phyloP scores from a whole-genome alignment of 495 filamentous ascomycete genomes.

The Talaromyces ruber region DNA sequence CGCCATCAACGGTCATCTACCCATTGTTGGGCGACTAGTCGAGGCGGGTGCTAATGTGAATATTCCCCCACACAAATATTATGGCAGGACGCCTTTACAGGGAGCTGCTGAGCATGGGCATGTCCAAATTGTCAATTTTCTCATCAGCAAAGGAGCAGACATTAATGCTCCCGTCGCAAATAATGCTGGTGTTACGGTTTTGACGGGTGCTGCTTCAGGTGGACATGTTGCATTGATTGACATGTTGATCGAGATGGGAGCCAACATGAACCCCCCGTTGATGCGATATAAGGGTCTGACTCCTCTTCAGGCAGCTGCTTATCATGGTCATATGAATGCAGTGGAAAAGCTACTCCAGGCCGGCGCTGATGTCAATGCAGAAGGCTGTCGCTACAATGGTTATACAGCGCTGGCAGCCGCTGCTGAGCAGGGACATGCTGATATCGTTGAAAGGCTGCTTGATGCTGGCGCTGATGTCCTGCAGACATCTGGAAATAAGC shows the following conservation, averaged over 20 bases:
- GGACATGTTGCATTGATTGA: conserved; percentile 25
- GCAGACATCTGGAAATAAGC: conserved; percentile 1
- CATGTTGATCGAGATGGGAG: conserved; percentile 30
- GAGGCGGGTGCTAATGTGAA: conserved; percentile 8
- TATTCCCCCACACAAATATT: not conserved
- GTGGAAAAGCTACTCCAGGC: conserved; percentile 3
- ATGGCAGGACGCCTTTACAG: conserved; percentile 5
- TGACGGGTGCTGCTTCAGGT: conserved; percentile 26
- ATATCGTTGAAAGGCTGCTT: conserved; percentile 6
- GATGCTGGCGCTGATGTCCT: conserved; percentile 2
- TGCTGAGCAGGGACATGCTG: conserved; percentile 4
- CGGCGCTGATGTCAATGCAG: conserved; percentile 5
- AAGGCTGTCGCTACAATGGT: conserved; percentile 1
- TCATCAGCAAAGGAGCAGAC: conserved; percentile 20
- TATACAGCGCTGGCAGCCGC: conserved; percentile 7
- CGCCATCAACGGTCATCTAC: conserved; percentile 33
- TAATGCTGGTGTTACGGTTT: conserved; percentile 20
- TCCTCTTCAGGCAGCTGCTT: conserved; percentile 10
- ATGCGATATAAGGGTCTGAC: conserved; percentile 3
- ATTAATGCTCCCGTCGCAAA: conserved; percentile 17
- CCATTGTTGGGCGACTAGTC: conserved; percentile 4
- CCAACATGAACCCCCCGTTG: conserved; percentile 24
- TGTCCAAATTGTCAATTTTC: conserved; percentile 3
- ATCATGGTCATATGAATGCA: not conserved
- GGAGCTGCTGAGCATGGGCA: conserved; percentile 6